Percentiles rank a stretch among this genome's conserved stretches.
These are phyloP conservation scores for Sporothrix pallida DNA, from an alignment of 2,329 filamentous ascomycete genomes.

Conservation along the genomic window DNA sequence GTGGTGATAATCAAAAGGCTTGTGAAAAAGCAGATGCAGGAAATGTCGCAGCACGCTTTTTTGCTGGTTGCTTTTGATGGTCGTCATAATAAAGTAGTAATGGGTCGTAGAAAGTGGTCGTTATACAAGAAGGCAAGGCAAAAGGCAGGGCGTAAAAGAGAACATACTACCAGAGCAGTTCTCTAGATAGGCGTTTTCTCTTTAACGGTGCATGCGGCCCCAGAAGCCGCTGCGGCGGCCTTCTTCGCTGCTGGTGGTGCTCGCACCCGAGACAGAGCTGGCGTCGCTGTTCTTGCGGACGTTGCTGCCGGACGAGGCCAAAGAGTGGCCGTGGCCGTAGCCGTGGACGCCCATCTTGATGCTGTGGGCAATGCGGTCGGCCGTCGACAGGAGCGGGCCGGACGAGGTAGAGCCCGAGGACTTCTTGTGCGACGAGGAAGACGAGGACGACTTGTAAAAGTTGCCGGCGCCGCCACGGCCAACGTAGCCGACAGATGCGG, in stretches of 20 bases:
- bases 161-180: conserved; percentile 8
- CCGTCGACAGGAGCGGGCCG: conserved; percentile 28
- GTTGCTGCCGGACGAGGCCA: neutral
- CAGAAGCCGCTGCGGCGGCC: conserved; percentile 44
- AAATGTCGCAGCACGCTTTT: neutral
- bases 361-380: conserved; percentile 29
- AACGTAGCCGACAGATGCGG: conserved; percentile 62
- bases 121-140: conserved; percentile 17
- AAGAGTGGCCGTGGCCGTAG: neutral
- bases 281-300: conserved; percentile 44
- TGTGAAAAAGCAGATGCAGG: conserved; percentile 23
- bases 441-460: conserved; percentile 45
- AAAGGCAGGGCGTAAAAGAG: neutral
- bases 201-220: conserved; percentile 48
- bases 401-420: conserved; percentile 9
- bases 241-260: conserved; percentile 37
- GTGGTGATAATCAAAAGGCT: neutral
- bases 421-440: conserved; percentile 35
- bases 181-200: neutral
- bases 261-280: conserved; percentile 39
- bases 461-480: conserved; percentile 71
- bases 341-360: conserved; percentile 15
- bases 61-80: neutral
- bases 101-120: conserved; percentile 19
- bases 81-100: neutral